A percentile compares a stretch with the other conserved stretches of the same genome.
Evolutionary conservation across 257 asterid genomes (phyloP).

Genomic region (Rubia yunnanensis): DNA sequence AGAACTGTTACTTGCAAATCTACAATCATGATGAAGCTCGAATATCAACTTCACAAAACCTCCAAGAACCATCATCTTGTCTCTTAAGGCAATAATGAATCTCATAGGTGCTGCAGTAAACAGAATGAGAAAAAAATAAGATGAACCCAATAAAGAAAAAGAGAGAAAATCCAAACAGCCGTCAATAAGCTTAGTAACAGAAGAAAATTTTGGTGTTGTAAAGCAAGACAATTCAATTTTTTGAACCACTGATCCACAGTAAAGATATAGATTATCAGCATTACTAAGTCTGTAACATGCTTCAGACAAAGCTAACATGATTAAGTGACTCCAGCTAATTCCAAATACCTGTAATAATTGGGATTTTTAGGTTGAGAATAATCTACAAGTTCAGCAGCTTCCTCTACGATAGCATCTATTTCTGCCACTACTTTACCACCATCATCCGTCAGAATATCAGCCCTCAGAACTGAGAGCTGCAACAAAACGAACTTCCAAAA

Average conservation of each 20-base stretch:
- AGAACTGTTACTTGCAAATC: constrained; percentile 9
- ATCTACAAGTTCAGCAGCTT: constrained; percentile 98
- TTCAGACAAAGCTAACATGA: background rate
- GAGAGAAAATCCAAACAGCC: background rate
- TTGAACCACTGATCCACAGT: background rate
- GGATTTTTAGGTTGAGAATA: constrained; percentile 72
- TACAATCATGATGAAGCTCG: constrained; percentile 34
- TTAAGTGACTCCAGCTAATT: background rate
- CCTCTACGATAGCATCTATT: constrained; percentile 84
- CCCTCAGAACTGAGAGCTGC: constrained; percentile 54
- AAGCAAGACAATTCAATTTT: background rate
- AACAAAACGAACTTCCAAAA: constrained; percentile 92
- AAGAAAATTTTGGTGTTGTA: background rate
- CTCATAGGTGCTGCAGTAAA: constrained; percentile 73
- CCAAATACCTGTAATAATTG: constrained; percentile 79
- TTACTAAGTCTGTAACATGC: background rate
- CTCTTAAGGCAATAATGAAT: constrained; percentile 69
- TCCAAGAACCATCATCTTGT: constrained; percentile 85
- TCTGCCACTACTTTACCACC: constrained; percentile 77
- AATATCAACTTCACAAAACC: constrained; percentile 64
- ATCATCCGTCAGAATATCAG: constrained; percentile 61
- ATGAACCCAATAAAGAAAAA: background rate
- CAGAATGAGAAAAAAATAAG: background rate
- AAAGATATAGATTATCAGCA: background rate
- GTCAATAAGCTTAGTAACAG: background rate